A percentile compares a stretch with the other conserved stretches of the same genome.
Conservation (phyloP, 2,329 filamentous ascomycete genomes). For the Torrubiellomyces zombiae region DNA sequence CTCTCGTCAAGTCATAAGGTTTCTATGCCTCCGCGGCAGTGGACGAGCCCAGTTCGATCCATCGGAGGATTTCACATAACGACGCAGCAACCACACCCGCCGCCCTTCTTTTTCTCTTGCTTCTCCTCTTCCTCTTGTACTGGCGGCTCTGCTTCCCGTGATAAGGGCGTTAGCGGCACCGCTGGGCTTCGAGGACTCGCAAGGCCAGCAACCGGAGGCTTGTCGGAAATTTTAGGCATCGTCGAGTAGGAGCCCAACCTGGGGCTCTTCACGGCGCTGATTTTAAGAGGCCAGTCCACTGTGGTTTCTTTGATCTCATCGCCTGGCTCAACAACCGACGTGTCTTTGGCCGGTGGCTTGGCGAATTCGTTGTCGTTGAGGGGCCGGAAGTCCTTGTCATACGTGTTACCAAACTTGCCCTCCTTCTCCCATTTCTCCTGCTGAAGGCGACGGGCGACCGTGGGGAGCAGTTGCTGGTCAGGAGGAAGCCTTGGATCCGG, state of each 20-base stretch:
- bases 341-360: slow-evolving; percentile 25
- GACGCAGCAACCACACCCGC: slow-evolving; percentile 33
- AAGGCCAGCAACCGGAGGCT: slow-evolving; percentile 16
- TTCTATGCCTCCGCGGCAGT: background rate
- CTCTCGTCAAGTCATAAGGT: too few relatives aligned
- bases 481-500: slow-evolving; percentile 87
- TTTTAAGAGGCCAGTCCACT: slow-evolving; percentile 44
- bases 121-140: slow-evolving; percentile 8
- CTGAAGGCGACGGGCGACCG: slow-evolving; percentile 76
- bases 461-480: slow-evolving; percentile 89
- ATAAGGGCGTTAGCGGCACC: slow-evolving; percentile 9
- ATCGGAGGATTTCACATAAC: too few relatives aligned
- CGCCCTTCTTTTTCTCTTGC: slow-evolving; percentile 21
- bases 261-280: slow-evolving; percentile 28
- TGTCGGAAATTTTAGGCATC: slow-evolving; percentile 39
- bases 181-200: slow-evolving; percentile 14
- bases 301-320: slow-evolving; percentile 11
- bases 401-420: slow-evolving; percentile 68
- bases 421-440: slow-evolving; percentile 94
- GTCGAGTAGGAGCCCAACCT: slow-evolving; percentile 39
- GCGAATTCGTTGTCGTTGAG: slow-evolving; percentile 49
- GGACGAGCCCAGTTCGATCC: too few relatives aligned
- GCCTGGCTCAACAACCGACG: too few relatives aligned
- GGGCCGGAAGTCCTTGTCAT: slow-evolving; percentile 76
- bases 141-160: slow-evolving; percentile 3